Evolutionary conservation across 257 asterid genomes (phyloP).

Genomic region (Avicennia marina): DNA sequence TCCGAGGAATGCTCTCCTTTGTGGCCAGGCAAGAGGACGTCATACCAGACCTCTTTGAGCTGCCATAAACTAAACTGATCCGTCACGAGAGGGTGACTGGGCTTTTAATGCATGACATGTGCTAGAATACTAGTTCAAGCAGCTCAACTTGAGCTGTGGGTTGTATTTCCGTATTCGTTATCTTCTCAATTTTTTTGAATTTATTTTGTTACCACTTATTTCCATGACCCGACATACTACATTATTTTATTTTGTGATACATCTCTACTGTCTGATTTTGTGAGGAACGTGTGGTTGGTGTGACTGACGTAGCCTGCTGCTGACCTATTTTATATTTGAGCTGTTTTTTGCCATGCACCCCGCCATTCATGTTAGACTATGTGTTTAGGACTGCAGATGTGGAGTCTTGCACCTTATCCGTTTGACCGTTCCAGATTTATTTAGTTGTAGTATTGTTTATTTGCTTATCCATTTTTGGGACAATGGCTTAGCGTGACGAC

Average conservation of each 20-base stretch:
- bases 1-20: constrained; percentile 74
- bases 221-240: background rate
- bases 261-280: background rate
- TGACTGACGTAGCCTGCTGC: background rate
- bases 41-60: constrained; percentile 67
- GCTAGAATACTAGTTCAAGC: constrained; percentile 12
- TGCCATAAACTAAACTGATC: background rate
- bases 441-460: too few relatives aligned
- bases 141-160: constrained; percentile 46
- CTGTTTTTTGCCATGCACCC: too few relatives aligned
- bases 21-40: constrained; percentile 81
- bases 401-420: too few relatives aligned
- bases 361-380: too few relatives aligned
- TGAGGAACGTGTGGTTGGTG: background rate
- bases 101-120: background rate
- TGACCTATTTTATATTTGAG: too few relatives aligned
- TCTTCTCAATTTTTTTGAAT: constrained; percentile 4
- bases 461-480: too few relatives aligned
- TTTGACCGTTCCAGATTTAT: too few relatives aligned
- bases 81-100: constrained; percentile 82
- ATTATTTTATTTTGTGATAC: background rate
- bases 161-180: constrained; percentile 1
- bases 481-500: too few relatives aligned
- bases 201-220: constrained; percentile 5
- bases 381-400: too few relatives aligned